Conservation (phyloP, 257 asterid genomes). For the Parsonsia alboflavescens region DNA sequence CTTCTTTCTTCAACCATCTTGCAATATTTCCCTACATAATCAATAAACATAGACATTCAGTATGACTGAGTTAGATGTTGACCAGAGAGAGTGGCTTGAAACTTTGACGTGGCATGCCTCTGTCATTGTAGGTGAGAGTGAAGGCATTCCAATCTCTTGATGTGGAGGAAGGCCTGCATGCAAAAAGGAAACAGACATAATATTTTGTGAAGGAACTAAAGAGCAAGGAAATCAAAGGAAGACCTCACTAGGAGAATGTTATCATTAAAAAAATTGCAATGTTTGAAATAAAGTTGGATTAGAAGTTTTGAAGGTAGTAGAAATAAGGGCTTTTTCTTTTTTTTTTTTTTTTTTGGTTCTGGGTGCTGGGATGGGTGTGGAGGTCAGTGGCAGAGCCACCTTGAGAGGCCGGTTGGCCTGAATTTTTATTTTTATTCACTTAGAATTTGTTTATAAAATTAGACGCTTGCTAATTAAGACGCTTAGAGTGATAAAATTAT, state of each 20-base stretch:
- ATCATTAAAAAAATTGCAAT: neutral
- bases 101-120: slow-evolving; percentile 50
- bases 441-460: no score
- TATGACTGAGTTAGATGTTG: slow-evolving; percentile 13
- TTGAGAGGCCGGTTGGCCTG: no score
- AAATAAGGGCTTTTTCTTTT: neutral
- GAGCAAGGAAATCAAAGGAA: neutral
- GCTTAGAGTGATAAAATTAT: no score
- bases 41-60: slow-evolving; percentile 18
- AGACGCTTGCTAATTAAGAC: no score
- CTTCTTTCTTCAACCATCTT: slow-evolving; percentile 99
- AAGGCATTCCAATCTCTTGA: slow-evolving; percentile 98
- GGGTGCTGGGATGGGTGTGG: neutral
- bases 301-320: neutral
- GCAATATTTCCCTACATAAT: slow-evolving; percentile 88
- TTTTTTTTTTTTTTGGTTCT: no score
- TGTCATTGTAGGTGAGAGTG: slow-evolving; percentile 98
- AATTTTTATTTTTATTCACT: no score
- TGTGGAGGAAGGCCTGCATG: slow-evolving; percentile 89
- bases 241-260: neutral
- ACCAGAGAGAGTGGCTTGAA: slow-evolving; percentile 11
- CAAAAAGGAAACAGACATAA: slow-evolving; percentile 14
- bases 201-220: neutral
- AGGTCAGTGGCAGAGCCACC: no score
- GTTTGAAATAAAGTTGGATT: neutral